phyloP scores from a whole-genome alignment of 441 rosid species.

The Biscutella laevigata region DNA sequence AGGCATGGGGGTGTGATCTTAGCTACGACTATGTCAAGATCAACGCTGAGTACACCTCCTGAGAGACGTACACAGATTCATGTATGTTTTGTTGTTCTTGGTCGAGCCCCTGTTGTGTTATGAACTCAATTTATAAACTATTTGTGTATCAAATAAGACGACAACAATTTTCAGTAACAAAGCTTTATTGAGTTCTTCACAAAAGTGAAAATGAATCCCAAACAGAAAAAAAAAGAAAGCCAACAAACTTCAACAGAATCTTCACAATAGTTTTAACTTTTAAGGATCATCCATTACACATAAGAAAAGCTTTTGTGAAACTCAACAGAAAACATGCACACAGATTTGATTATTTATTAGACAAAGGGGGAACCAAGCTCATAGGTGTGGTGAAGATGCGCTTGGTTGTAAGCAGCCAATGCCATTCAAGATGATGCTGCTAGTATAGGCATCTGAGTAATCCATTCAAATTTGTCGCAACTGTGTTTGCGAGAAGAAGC shows the following conservation, averaged over 20 bases:
- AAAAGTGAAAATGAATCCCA: background rate
- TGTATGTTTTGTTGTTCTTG: too few species aligned
- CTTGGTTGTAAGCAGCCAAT: slow-evolving; percentile 1
- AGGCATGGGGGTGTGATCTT: slow-evolving; percentile 87
- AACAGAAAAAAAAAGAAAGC: too few species aligned
- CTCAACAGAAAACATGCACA: background rate
- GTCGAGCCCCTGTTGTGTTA: too few species aligned
- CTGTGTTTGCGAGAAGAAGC: slow-evolving; percentile 27
- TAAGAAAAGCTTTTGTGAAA: background rate
- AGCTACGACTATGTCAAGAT: slow-evolving; percentile 82
- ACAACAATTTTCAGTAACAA: background rate
- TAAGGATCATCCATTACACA: slow-evolving; percentile 4
- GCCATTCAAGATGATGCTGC: slow-evolving; percentile 26
- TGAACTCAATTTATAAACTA: background rate
- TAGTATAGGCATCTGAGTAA: slow-evolving; percentile 22
- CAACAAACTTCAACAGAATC: background rate
- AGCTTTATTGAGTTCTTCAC: slow-evolving; percentile 2
- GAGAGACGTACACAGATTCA: too few species aligned
- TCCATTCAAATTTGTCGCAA: slow-evolving; percentile 19
- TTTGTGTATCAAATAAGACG: background rate
- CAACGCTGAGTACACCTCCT: slow-evolving; percentile 55
- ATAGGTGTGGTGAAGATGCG: too few species aligned
- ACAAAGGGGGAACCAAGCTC: slow-evolving; percentile 3
- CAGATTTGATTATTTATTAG: background rate
- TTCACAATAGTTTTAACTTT: background rate